These are phyloP conservation scores for Solanum pinnatisectum DNA, from an alignment of 257 asterid species.

Conservation along the genomic window DNA sequence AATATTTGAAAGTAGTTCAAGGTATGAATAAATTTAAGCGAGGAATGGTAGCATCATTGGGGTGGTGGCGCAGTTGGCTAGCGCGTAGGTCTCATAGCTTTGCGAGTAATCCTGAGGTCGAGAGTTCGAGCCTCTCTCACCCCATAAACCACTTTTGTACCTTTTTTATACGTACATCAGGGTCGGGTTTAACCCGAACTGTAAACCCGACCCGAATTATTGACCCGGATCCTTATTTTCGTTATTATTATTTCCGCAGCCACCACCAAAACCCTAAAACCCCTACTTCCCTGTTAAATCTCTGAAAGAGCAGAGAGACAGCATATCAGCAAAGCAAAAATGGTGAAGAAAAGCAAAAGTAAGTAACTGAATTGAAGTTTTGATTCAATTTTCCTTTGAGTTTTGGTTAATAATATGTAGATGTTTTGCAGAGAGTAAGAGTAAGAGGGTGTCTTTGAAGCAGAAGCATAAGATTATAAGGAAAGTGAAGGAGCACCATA, in stretches of 20 bases:
- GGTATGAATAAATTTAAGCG: neutral
- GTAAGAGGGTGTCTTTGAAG: conserved; percentile 79
- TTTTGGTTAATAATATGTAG: neutral
- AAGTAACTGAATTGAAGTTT: neutral
- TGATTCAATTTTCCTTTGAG: neutral
- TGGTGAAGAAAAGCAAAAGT: conserved; percentile 90
- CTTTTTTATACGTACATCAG: too few species aligned
- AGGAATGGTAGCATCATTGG: neutral
- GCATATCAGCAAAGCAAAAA: conserved; percentile 1
- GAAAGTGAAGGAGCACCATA: conserved; percentile 89
- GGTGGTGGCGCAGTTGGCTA: conserved; percentile 99
- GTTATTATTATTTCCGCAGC: neutral
- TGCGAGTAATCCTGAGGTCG: neutral
- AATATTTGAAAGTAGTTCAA: too few species aligned
- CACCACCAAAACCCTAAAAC: neutral
- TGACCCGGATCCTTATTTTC: neutral
- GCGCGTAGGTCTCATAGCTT: conserved; percentile 99
- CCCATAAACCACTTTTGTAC: neutral
- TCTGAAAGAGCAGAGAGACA: neutral
- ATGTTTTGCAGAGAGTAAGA: conserved; percentile 61
- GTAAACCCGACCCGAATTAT: neutral
- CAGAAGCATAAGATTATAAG: conserved; percentile 68
- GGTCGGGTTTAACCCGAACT: neutral
- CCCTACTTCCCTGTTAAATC: neutral
- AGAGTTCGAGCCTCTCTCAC: neutral